These are phyloP conservation scores for Pseudogymnoascus verrucosus DNA, from an alignment of 2,329 filamentous ascomycete species.

Conservation along the genomic window DNA sequence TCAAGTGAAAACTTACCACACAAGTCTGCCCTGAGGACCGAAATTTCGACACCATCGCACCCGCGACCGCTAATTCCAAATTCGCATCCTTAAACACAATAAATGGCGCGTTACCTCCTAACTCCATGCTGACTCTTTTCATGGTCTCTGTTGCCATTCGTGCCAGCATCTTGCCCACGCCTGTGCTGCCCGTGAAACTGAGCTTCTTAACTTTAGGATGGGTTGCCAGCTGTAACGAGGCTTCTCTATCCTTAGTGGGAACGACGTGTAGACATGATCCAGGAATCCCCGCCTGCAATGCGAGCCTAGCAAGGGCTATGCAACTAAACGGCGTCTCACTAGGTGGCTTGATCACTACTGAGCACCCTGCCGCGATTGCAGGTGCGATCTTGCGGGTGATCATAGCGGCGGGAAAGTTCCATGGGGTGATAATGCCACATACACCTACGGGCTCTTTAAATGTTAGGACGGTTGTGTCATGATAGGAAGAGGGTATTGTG, in stretches of 20 bases:
- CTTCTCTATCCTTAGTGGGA: conserved; percentile 50
- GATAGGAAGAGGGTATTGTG: conserved; percentile 38
- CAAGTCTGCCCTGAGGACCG: conserved; percentile 57
- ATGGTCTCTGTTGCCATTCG: conserved; percentile 20
- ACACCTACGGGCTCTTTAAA: conserved; percentile 70
- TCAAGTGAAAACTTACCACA: conserved; percentile 35
- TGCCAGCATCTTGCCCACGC: conserved; percentile 55
- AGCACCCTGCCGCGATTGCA: too few relatives aligned
- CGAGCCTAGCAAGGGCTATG: conserved; percentile 35
- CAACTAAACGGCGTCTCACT: too few relatives aligned
- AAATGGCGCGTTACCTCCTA: conserved; percentile 41
- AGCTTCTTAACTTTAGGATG: conserved; percentile 40
- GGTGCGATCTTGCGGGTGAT: too few relatives aligned
- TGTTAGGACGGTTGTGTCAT: conserved; percentile 58
- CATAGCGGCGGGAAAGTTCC: conserved; percentile 39
- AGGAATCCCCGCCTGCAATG: conserved; percentile 39
- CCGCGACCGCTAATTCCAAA: conserved; percentile 45
- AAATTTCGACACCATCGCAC: conserved; percentile 44
- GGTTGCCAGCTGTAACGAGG: conserved; percentile 41
- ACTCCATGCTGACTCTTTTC: too few relatives aligned
- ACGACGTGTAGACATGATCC: conserved; percentile 55
- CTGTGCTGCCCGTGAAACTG: conserved; percentile 28
- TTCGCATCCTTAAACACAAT: conserved; percentile 58
- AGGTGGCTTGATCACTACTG: too few relatives aligned
- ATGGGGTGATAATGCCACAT: conserved; percentile 57